Conservation (phyloP, 352 stramenopile genomes). For the Phytophthora uliginosa region DNA sequence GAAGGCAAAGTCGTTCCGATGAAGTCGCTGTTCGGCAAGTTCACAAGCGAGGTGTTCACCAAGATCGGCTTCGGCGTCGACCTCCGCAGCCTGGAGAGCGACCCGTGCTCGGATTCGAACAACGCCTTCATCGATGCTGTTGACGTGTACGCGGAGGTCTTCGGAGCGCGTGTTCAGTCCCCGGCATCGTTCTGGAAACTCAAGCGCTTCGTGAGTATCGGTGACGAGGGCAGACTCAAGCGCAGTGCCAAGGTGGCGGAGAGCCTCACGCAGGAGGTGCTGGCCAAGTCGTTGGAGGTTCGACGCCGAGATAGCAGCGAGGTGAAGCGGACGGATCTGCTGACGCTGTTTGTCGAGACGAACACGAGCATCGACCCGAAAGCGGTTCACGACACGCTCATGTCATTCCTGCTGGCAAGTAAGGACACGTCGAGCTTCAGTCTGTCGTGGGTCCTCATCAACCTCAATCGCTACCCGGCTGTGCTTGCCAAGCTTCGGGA, state of each 20-base stretch:
- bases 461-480: conserved; percentile 58
- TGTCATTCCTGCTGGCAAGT: conserved; percentile 73
- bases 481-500: conserved; percentile 49
- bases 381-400: conserved; percentile 61
- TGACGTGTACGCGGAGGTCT: conserved; percentile 31
- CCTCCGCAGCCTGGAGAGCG: conserved; percentile 37
- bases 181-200: conserved; percentile 49
- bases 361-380: conserved; percentile 35
- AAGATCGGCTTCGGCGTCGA: conserved; percentile 80
- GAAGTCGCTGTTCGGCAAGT: conserved; percentile 56
- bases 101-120: conserved; percentile 29
- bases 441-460: conserved; percentile 68
- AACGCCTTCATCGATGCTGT: conserved; percentile 52
- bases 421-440: conserved; percentile 66
- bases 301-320: conserved; percentile 7
- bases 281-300: conserved; percentile 45
- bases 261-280: conserved; percentile 42
- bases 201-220: conserved; percentile 33
- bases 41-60: conserved; percentile 79
- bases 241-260: conserved; percentile 36
- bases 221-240: conserved; percentile 29
- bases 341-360: conserved; percentile 48
- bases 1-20: conserved; percentile 26
- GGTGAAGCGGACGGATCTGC: conserved; percentile 35
- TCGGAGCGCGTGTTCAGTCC: conserved; percentile 40